Evolutionary conservation across 148 eudicot species (phyloP), one percentile per base, ranked within the genome.

Genomic region (Fagopyrum esculentum): DNA sequence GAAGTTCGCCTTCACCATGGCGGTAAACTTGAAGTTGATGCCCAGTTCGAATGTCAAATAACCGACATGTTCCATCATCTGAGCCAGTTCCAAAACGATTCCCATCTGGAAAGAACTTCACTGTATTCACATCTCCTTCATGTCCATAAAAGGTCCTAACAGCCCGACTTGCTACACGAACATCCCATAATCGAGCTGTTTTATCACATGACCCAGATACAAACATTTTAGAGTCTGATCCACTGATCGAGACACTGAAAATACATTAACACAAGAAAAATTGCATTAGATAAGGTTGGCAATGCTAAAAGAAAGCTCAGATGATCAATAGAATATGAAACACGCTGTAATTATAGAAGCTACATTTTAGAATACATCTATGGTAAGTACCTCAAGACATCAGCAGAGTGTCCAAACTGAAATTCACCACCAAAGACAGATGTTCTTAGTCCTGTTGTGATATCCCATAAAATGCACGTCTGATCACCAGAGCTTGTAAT

Each of bases 381-480:
- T 35, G 2, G 40, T 35, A 78, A 77, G 71, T 87, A 92, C 98
- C 98, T 92, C 72, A 87, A 75, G 63, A 95, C 96, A 78, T 95
- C 98, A 79, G 88, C 88, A 79, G 93, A 92, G 81, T 92, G 98
- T 45, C 98, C 98, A 72, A 94, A 95, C 74, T 92, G 98, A 83
- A 89, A 92, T 87, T 95, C 98, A 73, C 98, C 98, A 77, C 98
- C 98, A 81, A 95, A 95, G 16, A 95, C 98, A 70, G 98, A 92
- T 29, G 98, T 87, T 76, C 96, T 84, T 44, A 95, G 86, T 35
- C 98, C 98, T 8, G 98, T 95, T 69, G 93, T 90, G 59, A 92
- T 85, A 85, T 95, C 98, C 98, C 98, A 95, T 74, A 95, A 85
- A 54, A 90, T 87, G 82, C 98, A 95, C 22, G 98, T 95, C 77